These are phyloP conservation scores for Neurospora sp. DNA, from an alignment of 495 filamentous ascomycete genomes.

Conservation along the genomic window DNA sequence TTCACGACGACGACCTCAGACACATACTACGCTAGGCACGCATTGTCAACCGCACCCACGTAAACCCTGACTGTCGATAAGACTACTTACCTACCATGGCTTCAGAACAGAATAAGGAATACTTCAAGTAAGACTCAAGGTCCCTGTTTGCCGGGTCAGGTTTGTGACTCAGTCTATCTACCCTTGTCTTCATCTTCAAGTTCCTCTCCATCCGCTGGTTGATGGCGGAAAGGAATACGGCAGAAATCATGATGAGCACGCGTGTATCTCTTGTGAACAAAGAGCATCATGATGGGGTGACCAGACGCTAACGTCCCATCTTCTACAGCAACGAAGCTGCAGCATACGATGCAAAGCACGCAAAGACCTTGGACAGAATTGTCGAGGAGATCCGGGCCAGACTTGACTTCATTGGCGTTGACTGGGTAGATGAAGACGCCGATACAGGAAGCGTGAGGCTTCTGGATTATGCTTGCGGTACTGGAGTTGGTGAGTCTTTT, in stretches of 20 bases:
- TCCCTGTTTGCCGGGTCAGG: background rate
- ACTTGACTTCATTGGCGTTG: conserved; percentile 53
- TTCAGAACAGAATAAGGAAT: conserved; percentile 30
- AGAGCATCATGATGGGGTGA: background rate
- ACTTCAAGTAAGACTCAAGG: conserved; percentile 29
- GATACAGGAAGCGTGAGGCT: conserved; percentile 38
- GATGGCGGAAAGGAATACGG: background rate
- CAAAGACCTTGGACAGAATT: conserved; percentile 27
- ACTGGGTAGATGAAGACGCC: conserved; percentile 34
- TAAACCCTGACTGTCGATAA: background rate
- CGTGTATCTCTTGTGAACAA: background rate
- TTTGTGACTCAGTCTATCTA: background rate
- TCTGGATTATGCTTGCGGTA: conserved; percentile 71
- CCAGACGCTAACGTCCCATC: background rate
- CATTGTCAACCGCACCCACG: background rate
- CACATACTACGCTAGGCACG: background rate
- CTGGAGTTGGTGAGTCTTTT: conserved; percentile 40
- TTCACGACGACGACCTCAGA: background rate
- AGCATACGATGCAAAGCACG: conserved; percentile 30
- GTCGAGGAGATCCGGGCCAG: conserved; percentile 39
- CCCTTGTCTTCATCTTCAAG: background rate
- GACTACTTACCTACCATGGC: conserved; percentile 3
- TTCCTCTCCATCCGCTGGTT: background rate
- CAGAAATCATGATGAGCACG: background rate
- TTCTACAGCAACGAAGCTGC: conserved; percentile 27